Percentiles rank a stretch among this genome's conserved stretches.
These are phyloP conservation scores for Petrea volubilis DNA, from an alignment of 257 asterid genomes.

Conservation along the genomic window DNA sequence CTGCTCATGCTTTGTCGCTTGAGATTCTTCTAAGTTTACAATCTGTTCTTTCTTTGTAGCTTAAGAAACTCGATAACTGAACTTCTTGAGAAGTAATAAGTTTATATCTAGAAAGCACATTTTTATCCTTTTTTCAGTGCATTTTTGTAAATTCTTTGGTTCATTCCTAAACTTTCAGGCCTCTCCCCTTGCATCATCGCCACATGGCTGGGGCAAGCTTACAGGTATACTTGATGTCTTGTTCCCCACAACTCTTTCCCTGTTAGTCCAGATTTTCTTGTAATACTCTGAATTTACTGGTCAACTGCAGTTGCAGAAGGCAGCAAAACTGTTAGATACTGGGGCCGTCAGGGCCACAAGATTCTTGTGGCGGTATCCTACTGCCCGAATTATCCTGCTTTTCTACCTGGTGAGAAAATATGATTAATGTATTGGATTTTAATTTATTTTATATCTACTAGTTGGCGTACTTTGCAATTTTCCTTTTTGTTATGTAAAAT, in stretches of 20 bases:
- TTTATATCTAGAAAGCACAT: conserved; percentile 14
- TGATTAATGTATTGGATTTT: conserved; percentile 14
- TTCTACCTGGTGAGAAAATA: conserved; percentile 81
- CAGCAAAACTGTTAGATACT: conserved; percentile 84
- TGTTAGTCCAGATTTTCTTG: conserved; percentile 16
- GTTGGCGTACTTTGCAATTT: background rate
- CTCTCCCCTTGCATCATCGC: conserved; percentile 96
- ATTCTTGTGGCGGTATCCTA: conserved; percentile 97
- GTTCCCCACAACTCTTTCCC: conserved; percentile 15
- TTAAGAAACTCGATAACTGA: background rate
- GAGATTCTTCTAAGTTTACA: background rate
- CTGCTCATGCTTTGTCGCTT: background rate
- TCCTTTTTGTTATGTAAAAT: conserved; percentile 12
- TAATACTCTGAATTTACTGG: conserved; percentile 18
- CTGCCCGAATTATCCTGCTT: conserved; percentile 85
- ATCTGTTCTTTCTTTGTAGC: background rate
- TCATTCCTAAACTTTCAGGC: conserved; percentile 53
- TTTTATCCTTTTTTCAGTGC: conserved; percentile 1
- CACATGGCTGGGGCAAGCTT: conserved; percentile 83
- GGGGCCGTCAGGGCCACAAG: conserved; percentile 98
- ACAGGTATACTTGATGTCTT: conserved; percentile 56
- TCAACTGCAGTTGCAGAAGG: conserved; percentile 83
- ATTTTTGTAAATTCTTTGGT: conserved; percentile 18
- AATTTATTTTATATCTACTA: conserved; percentile 11
- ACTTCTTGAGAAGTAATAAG: conserved; percentile 5